phyloP scores from a whole-genome alignment of 495 filamentous ascomycete genomes.

The Apiosordaria backusii region DNA sequence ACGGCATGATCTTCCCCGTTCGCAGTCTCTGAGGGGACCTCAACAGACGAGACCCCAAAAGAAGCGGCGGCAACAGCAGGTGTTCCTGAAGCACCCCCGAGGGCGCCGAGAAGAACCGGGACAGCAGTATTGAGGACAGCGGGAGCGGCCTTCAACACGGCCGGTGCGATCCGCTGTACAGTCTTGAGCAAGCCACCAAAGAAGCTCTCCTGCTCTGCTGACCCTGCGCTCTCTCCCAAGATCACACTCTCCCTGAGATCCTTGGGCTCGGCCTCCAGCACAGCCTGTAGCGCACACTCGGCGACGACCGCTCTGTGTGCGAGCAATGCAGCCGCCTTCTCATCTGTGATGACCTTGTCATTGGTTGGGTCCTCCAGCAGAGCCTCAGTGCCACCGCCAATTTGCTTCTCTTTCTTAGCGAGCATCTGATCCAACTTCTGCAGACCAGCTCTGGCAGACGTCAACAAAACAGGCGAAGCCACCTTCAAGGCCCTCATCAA shows the following conservation, averaged over 20 bases:
- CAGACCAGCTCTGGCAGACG: neutral
- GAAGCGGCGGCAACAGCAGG: neutral
- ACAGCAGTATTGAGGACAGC: neutral
- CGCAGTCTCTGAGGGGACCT: neutral
- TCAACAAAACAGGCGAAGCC: neutral
- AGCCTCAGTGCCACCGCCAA: neutral
- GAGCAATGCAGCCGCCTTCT: neutral
- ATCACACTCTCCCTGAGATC: neutral
- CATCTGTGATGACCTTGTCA: neutral
- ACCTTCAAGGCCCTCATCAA: neutral
- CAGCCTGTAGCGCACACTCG: neutral
- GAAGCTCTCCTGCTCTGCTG: neutral
- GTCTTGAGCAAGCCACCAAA: neutral
- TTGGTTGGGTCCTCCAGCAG: neutral
- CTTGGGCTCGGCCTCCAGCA: neutral
- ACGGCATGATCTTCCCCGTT: neutral
- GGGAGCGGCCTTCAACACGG: neutral
- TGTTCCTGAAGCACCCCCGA: neutral
- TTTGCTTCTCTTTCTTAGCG: neutral
- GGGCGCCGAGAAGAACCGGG: neutral
- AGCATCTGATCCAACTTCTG: neutral
- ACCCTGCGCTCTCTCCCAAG: neutral
- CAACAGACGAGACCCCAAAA: neutral
- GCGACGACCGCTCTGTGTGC: neutral
- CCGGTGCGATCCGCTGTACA: neutral